A percentile compares a stretch with the other conserved stretches of the same genome.
phyloP scores from a whole-genome alignment of 2,329 filamentous ascomycete genomes.

The Emericellopsis atlantica region DNA sequence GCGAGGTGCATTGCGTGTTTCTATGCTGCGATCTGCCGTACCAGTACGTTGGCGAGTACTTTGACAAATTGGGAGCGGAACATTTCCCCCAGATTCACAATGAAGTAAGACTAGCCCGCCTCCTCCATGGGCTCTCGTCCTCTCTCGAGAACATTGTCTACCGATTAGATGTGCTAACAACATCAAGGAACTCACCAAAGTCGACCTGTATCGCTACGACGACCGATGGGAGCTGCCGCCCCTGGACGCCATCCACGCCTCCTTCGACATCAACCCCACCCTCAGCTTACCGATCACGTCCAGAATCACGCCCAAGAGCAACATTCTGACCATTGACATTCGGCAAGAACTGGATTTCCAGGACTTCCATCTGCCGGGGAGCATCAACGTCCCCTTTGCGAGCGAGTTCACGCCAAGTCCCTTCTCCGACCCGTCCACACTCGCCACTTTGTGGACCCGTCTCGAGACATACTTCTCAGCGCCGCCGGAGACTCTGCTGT shows the following conservation, averaged over 20 bases:
- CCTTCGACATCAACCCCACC: constrained; percentile 7
- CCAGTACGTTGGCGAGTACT: constrained; percentile 49
- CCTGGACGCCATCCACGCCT: constrained; percentile 20
- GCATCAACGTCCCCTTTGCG: constrained; percentile 30
- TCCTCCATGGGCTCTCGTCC: no score
- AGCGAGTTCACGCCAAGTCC: constrained; percentile 22
- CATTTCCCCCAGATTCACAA: constrained; percentile 35
- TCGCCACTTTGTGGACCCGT: constrained; percentile 32
- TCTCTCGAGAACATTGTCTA: not conserved
- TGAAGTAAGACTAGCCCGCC: constrained; percentile 12
- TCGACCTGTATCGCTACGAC: constrained; percentile 39
- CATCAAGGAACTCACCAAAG: constrained; percentile 25
- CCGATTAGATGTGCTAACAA: not conserved
- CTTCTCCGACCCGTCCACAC: constrained; percentile 27
- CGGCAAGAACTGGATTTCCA: constrained; percentile 27
- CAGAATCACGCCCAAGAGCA: constrained; percentile 7
- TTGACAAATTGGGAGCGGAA: constrained; percentile 35
- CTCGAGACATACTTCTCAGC: constrained; percentile 28
- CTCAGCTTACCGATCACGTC: constrained; percentile 1
- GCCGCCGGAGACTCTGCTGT: constrained; percentile 5
- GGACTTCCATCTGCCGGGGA: constrained; percentile 26
- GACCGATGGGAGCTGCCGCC: constrained; percentile 36
- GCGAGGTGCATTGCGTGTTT: constrained; percentile 39
- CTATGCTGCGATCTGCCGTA: constrained; percentile 52
- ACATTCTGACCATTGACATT: constrained; percentile 28